These are phyloP conservation scores for Mycena chlorophos DNA, from an alignment of 768 basidiomycete genomes.

Conservation along the genomic window DNA sequence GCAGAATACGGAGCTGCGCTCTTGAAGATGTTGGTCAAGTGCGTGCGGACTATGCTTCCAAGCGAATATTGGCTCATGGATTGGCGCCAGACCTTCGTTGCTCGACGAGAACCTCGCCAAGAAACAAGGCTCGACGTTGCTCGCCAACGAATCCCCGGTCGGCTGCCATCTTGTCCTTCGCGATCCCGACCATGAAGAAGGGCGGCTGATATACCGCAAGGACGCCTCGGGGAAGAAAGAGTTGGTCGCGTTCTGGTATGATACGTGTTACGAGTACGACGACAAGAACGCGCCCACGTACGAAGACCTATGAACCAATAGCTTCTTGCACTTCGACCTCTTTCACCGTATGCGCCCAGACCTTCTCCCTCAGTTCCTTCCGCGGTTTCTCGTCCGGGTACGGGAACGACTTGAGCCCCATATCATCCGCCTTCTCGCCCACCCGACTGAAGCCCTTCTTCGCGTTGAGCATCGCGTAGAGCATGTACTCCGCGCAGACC, in stretches of 20 bases:
- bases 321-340: background rate
- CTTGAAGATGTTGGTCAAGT: conserved; percentile 10
- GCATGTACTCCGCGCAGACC: conserved; percentile 15
- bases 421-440: background rate
- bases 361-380: background rate
- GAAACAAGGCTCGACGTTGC: conserved; percentile 1
- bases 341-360: background rate
- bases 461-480: conserved; percentile 12
- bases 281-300: background rate
- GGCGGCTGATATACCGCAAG: conserved; percentile 18
- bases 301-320: background rate
- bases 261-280: conserved; percentile 12
- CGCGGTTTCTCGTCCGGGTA: background rate
- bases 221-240: conserved; percentile 19
- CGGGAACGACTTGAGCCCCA: background rate
- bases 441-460: background rate
- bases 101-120: conserved; percentile 7
- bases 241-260: conserved; percentile 23
- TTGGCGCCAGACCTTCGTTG: conserved; percentile 7
- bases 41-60: background rate
- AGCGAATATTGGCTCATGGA: background rate
- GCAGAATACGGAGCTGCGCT: conserved; percentile 10
- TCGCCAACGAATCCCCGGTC: background rate
- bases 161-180: conserved; percentile 13
- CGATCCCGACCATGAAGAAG: conserved; percentile 13